These are phyloP conservation scores for Byssothecium circinans DNA, from an alignment of 2,329 filamentous ascomycete genomes.

Conservation along the genomic window DNA sequence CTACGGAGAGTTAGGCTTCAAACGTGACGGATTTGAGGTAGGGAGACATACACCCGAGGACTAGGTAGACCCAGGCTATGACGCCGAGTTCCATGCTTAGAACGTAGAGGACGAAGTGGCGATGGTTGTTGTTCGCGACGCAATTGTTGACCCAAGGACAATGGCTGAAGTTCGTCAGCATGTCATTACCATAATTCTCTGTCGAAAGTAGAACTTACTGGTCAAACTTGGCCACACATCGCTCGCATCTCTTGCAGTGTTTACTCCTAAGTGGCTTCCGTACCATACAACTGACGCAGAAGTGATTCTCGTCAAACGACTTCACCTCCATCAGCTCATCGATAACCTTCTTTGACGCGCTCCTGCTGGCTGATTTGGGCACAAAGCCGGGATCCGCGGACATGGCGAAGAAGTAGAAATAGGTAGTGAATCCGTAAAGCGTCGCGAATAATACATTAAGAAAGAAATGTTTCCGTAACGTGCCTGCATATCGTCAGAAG, in stretches of 20 bases:
- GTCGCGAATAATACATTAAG: slow-evolving; percentile 74
- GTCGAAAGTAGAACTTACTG: slow-evolving; percentile 64
- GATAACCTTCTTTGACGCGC: slow-evolving; percentile 85
- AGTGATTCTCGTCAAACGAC: slow-evolving; percentile 93
- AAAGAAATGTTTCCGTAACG: slow-evolving; percentile 67
- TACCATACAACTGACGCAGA: slow-evolving; percentile 94
- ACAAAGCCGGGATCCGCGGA: slow-evolving; percentile 87
- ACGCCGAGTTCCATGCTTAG: slow-evolving; percentile 76
- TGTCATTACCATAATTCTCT: background rate
- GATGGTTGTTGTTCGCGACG: slow-evolving; percentile 91
- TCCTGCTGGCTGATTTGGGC: slow-evolving; percentile 84
- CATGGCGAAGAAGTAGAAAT: slow-evolving; percentile 90
- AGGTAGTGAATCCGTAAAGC: slow-evolving; percentile 68
- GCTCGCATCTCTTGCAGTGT: slow-evolving; percentile 87
- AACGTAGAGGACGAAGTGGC: slow-evolving; percentile 92
- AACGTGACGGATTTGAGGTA: background rate
- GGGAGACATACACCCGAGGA: slow-evolving; percentile 66
- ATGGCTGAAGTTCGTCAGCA: slow-evolving; percentile 63
- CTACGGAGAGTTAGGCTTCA: slow-evolving; percentile 52
- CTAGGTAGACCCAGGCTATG: slow-evolving; percentile 68
- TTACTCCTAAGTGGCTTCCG: slow-evolving; percentile 90
- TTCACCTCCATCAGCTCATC: slow-evolving; percentile 80
- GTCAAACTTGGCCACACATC: slow-evolving; percentile 94
- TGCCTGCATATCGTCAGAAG: slow-evolving; percentile 55
- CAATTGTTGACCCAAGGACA: slow-evolving; percentile 99